Conservation (phyloP, 1,284 basidiomycete genomes). For the Rhizopogon parksii region DNA sequence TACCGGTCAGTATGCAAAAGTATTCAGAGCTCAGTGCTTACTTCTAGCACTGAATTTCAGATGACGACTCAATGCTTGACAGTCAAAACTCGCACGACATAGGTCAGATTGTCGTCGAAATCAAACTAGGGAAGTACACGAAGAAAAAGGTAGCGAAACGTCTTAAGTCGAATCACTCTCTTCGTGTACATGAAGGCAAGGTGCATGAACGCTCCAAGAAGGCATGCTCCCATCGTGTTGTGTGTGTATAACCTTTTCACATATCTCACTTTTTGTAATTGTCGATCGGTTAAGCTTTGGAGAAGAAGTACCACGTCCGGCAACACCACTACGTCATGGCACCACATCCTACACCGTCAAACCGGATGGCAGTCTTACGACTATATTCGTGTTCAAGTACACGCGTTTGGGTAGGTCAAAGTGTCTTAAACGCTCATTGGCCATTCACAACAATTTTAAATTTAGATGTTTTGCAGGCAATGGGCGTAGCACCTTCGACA, state of each 20-base stretch:
- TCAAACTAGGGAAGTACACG: slow-evolving; percentile 2
- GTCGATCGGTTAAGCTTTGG: neutral
- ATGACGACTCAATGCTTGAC: slow-evolving; percentile 18
- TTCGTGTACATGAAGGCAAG: slow-evolving; percentile 13
- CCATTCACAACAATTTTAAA: neutral
- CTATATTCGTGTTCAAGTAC: slow-evolving; percentile 17
- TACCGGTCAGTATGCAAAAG: slow-evolving; percentile 7
- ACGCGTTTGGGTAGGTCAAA: neutral
- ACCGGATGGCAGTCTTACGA: slow-evolving; percentile 1
- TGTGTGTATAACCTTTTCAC: slow-evolving; percentile 17
- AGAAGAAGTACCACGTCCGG: neutral
- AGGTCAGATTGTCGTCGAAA: slow-evolving; percentile 10
- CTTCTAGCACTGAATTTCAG: slow-evolving; percentile 3
- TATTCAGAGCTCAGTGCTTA: neutral
- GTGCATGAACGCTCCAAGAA: slow-evolving; percentile 35
- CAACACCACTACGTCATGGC: too few relatives aligned
- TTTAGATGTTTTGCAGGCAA: slow-evolving; percentile 17
- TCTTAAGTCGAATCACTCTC: neutral
- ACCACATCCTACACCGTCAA: slow-evolving; percentile 9
- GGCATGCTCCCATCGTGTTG: slow-evolving; percentile 29
- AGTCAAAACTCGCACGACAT: slow-evolving; percentile 6
- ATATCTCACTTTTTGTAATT: neutral
- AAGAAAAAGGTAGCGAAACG: neutral
- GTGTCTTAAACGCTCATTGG: neutral
- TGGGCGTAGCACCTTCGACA: slow-evolving; percentile 12